A percentile compares a stretch with the other conserved stretches of the same genome.
phyloP scores from a whole-genome alignment of 495 filamentous ascomycete species.

The Talaromyces borbonicus region DNA sequence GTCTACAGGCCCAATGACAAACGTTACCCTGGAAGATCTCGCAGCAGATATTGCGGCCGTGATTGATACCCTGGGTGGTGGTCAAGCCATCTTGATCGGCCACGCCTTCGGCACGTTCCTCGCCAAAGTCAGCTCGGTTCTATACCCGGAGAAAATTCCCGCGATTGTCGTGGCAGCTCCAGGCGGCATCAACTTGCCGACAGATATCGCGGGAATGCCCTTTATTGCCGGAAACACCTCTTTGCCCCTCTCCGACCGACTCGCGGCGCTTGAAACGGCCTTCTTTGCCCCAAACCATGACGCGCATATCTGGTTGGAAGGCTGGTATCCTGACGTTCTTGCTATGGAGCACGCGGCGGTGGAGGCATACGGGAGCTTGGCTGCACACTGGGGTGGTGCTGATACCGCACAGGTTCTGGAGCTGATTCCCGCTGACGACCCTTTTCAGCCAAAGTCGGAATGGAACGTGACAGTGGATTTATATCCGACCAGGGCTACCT shows the following conservation, averaged over 20 bases:
- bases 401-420: not conserved
- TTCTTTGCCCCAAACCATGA: not conserved
- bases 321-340: not conserved
- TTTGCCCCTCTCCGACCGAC: not conserved
- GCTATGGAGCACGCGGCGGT: not conserved
- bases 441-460: not conserved
- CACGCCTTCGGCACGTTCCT: constrained; percentile 1
- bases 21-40: not conserved
- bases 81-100: not conserved
- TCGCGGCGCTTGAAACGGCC: not conserved
- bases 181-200: not conserved
- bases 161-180: not conserved
- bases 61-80: not conserved
- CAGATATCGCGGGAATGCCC: not conserved
- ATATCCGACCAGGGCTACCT: not conserved
- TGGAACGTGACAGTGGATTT: not conserved
- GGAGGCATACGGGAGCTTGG: constrained; percentile 1
- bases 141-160: not conserved
- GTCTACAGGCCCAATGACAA: not conserved
- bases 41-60: not conserved
- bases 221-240: not conserved
- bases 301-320: not conserved
- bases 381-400: not conserved
- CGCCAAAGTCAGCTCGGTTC: not conserved
- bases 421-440: not conserved